Evolutionary conservation across 2,329 filamentous ascomycete genomes (phyloP).

Genomic region (Phoma sp.): DNA sequence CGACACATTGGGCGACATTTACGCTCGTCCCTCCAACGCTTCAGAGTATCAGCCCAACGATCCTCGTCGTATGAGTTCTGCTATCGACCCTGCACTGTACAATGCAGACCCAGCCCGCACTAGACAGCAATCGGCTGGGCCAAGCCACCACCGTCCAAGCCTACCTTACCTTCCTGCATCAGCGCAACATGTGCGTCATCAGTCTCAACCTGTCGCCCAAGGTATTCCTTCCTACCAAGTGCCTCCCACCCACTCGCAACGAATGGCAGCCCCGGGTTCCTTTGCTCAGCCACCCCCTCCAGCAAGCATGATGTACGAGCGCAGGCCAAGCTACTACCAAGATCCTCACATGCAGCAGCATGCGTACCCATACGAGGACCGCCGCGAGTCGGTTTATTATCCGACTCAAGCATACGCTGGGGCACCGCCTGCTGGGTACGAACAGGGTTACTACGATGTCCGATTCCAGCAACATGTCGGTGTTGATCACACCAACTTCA

Average conservation of each 20-base stretch:
- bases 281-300: slow-evolving; percentile 23
- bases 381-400: slow-evolving; percentile 31
- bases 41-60: slow-evolving; percentile 25
- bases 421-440: slow-evolving; percentile 24
- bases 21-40: slow-evolving; percentile 22
- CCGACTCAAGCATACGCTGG: slow-evolving; percentile 17
- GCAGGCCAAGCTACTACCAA: slow-evolving; percentile 35
- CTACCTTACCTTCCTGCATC: slow-evolving; percentile 30
- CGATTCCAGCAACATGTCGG: slow-evolving; percentile 39
- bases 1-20: slow-evolving; percentile 34
- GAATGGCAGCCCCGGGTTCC: slow-evolving; percentile 9
- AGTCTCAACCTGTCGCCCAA: slow-evolving; percentile 33
- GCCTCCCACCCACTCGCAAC: slow-evolving; percentile 16
- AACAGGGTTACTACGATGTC: slow-evolving; percentile 30
- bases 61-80: slow-evolving; percentile 25
- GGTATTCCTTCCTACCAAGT: slow-evolving; percentile 14
- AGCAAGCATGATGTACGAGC: slow-evolving; percentile 24
- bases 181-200: slow-evolving; percentile 34
- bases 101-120: slow-evolving; percentile 5
- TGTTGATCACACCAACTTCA: slow-evolving; percentile 39
- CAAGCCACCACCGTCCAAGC: slow-evolving; percentile 37
- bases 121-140: slow-evolving; percentile 16
- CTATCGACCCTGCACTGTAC: slow-evolving; percentile 32
- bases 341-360: slow-evolving; percentile 26
- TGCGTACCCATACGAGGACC: slow-evolving; percentile 28